Base-by-base conservation (phyloP, 129 eudicot genomes). In the Lactuca saligna region DNA sequence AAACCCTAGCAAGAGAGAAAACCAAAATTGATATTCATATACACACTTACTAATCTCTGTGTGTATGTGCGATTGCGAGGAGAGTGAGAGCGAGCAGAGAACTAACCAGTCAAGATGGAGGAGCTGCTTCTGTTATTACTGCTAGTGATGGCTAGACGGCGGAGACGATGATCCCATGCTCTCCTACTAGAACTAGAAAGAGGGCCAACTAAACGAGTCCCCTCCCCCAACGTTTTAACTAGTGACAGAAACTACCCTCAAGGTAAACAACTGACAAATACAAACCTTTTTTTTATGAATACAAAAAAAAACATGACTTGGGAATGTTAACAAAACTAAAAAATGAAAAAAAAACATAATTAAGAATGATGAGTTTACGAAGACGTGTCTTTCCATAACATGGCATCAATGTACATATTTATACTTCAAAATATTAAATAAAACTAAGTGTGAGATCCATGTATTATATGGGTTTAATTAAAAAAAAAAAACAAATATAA, bases 101-200 rank as follows among this genome's bases (percentile, higher is more conserved):
- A 71, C 74, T 69, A 41, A 69, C 74, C 74, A 14, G 65, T 39
- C 15, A 55, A 56, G 74, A 41, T 50, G 62, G 35, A 10, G 76
- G 41, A 59, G 68, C 37, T 7, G 74, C 34, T 41, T 42, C 44
- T 56, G 17, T 14, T 11, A 29, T 29, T 2, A 63, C 35, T 69
- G 33, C 32, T 41, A 54, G 56, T 41, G 65, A 41, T 8, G 5
- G 74, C 38, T 53, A 69, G 65, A 69, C 74, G 74, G 65, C 65
- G 74, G 65, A 69, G 57, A 41, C 65, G 74, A 56, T 41, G 74
- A 69, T 69, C 65, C 39, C 55, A n/a, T 55, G 41, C 11, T 39
- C 25, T 56, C 39, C 55, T 14, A 55, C 38, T 38, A 7, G 44
- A 39, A 55, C 38, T 38, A 7, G 44, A 39, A 57, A 57, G 53